A percentile compares a stretch with the other conserved stretches of the same genome.
phyloP scores from a whole-genome alignment of 495 filamentous ascomycete species.

The Hypoxylon perforatum region DNA sequence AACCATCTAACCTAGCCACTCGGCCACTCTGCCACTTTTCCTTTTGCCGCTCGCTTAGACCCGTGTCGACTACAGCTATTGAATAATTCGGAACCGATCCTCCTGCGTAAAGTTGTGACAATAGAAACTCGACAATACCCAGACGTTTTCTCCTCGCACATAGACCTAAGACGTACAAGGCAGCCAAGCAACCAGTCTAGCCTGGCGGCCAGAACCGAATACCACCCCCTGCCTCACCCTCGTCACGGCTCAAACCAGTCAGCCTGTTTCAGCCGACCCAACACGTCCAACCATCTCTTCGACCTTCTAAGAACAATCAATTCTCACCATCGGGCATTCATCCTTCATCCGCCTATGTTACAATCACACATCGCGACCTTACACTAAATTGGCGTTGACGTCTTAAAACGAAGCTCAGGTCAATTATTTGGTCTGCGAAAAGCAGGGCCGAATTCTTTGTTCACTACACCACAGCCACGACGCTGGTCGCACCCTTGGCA shows the following conservation, averaged over 20 bases:
- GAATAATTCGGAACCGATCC: constrained; percentile 15
- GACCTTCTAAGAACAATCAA: constrained; percentile 27
- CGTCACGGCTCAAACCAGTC: constrained; percentile 52
- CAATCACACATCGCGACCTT: constrained; percentile 17
- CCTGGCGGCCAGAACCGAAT: constrained; percentile 30
- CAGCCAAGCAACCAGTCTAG: constrained; percentile 30
- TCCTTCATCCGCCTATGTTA: constrained; percentile 4
- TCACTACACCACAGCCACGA: neutral
- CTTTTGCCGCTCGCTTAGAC: constrained; percentile 22
- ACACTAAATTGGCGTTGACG: constrained; percentile 13
- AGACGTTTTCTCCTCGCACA: constrained; percentile 16
- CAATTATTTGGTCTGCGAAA: constrained; percentile 21
- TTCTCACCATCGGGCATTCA: constrained; percentile 7
- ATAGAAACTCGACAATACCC: constrained; percentile 11
- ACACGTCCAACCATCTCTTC: constrained; percentile 42
- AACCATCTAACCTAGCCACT: constrained; percentile 7
- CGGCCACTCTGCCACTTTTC: no score
- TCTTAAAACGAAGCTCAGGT: constrained; percentile 12
- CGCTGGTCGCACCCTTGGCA: constrained; percentile 2
- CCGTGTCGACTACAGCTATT: constrained; percentile 4
- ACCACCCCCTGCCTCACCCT: constrained; percentile 37
- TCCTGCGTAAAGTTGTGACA: constrained; percentile 16
- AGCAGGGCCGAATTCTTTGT: constrained; percentile 18
- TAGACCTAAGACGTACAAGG: constrained; percentile 12
- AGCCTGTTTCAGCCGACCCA: constrained; percentile 58